Conservation (phyloP, 179 eudicot genomes). For the Silene vulgaris region DNA sequence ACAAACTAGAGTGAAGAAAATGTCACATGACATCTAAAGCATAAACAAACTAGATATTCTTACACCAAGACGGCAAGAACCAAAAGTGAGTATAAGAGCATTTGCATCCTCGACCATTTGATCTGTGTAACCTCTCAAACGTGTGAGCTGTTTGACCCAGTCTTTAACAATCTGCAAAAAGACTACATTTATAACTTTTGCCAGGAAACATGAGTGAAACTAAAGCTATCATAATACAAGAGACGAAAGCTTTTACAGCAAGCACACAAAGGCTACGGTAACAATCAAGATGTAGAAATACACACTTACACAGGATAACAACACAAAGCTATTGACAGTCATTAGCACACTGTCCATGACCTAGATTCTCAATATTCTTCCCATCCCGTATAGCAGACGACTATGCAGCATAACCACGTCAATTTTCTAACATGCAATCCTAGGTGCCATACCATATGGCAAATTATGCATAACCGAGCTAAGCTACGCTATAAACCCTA, state of each 20-base stretch:
- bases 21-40: not conserved
- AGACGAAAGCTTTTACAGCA: not conserved
- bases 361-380: too few species aligned
- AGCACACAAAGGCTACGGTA: not conserved
- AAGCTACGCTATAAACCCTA: too few species aligned
- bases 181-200: not conserved
- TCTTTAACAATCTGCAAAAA: constrained; percentile 55
- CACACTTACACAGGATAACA: not conserved
- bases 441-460: too few species aligned
- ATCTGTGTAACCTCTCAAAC: constrained; percentile 69
- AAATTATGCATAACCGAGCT: too few species aligned
- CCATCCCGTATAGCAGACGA: too few species aligned
- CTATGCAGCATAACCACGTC: not conserved
- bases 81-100: constrained; percentile 80
- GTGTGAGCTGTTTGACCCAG: constrained; percentile 85
- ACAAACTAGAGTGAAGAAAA: not conserved
- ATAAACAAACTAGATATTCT: constrained; percentile 14
- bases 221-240: not conserved
- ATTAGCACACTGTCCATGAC: too few species aligned
- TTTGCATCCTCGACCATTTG: constrained; percentile 88
- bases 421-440: too few species aligned
- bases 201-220: not conserved
- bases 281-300: not conserved
- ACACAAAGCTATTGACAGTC: too few species aligned
- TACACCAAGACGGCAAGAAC: constrained; percentile 89